Percentiles rank a stretch among this genome's conserved stretches.
Evolutionary conservation across 352 stramenopile species (phyloP).

Genomic region (Aphanomyces euteiches): DNA sequence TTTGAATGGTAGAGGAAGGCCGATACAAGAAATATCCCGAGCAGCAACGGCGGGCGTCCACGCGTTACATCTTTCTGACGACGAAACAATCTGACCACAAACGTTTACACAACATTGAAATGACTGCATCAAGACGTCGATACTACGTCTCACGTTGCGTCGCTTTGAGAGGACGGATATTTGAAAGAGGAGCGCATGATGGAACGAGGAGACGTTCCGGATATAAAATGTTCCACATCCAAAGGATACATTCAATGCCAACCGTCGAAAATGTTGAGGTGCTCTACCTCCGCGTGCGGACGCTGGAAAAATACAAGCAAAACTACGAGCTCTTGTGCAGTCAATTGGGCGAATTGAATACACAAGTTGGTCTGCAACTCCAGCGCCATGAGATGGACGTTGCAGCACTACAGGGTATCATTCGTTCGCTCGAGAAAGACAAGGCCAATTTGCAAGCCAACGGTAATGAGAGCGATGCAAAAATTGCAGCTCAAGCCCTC

Average conservation of each 20-base stretch:
- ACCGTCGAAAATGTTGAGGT: conserved; percentile 8
- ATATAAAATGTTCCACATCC: too few species aligned
- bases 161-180: too few species aligned
- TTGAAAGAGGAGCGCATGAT: too few species aligned
- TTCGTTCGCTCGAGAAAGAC: conserved; percentile 23
- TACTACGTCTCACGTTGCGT: too few species aligned
- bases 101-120: too few species aligned
- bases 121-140: too few species aligned
- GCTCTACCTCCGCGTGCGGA: conserved; percentile 25
- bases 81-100: too few species aligned
- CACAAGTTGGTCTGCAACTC: conserved; percentile 61
- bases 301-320: conserved; percentile 64
- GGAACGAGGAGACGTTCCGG: too few species aligned
- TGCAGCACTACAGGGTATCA: conserved; percentile 37
- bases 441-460: conserved; percentile 9
- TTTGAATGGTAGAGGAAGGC: too few species aligned
- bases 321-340: conserved; percentile 76
- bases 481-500: not conserved
- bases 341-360: conserved; percentile 62
- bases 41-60: too few species aligned
- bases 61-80: too few species aligned
- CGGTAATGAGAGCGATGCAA: conserved; percentile 8
- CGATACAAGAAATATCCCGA: too few species aligned
- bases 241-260: conserved; percentile 4
- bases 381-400: conserved; percentile 69